These are phyloP conservation scores for Boletus sensibilis DNA, from an alignment of 768 basidiomycete genomes.

Conservation along the genomic window DNA sequence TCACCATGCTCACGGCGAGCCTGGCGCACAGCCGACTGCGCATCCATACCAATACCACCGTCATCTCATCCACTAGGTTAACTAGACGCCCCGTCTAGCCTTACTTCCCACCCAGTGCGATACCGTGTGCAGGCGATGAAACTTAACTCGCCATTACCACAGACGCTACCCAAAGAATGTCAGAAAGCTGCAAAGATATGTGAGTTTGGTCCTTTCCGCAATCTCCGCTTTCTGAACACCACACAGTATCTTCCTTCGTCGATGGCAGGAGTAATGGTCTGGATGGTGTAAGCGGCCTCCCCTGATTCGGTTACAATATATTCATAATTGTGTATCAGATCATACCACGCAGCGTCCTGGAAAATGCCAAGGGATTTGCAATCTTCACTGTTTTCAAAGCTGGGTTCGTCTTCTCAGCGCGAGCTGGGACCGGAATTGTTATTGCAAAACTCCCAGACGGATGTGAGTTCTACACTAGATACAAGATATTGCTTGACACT, in stretches of 20 bases:
- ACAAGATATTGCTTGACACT: neutral
- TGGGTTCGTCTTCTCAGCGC: conserved; percentile 64
- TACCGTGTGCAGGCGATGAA: conserved; percentile 37
- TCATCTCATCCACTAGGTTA: neutral
- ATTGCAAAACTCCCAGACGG: conserved; percentile 83
- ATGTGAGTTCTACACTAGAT: conserved; percentile 47
- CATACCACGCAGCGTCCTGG: conserved; percentile 53
- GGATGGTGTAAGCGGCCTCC: conserved; percentile 56
- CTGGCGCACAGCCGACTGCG: conserved; percentile 22
- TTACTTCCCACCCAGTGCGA: neutral
- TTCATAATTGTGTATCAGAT: conserved; percentile 35
- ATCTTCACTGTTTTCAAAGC: conserved; percentile 86
- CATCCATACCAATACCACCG: conserved; percentile 1
- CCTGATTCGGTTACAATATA: neutral
- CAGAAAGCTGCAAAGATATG: conserved; percentile 86
- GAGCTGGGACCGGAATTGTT: conserved; percentile 84
- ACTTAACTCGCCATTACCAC: conserved; percentile 49
- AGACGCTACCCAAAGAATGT: conserved; percentile 76
- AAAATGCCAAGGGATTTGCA: conserved; percentile 75
- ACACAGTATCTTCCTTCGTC: conserved; percentile 78
- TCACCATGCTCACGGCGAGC: conserved; percentile 1
- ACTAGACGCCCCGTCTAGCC: neutral
- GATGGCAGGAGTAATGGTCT: conserved; percentile 78
- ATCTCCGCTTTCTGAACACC: neutral
- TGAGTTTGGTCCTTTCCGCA: conserved; percentile 34